These are phyloP conservation scores for Teunomyces lycoperdinae DNA, from an alignment of 805 yeast species.

Conservation along the genomic window DNA sequence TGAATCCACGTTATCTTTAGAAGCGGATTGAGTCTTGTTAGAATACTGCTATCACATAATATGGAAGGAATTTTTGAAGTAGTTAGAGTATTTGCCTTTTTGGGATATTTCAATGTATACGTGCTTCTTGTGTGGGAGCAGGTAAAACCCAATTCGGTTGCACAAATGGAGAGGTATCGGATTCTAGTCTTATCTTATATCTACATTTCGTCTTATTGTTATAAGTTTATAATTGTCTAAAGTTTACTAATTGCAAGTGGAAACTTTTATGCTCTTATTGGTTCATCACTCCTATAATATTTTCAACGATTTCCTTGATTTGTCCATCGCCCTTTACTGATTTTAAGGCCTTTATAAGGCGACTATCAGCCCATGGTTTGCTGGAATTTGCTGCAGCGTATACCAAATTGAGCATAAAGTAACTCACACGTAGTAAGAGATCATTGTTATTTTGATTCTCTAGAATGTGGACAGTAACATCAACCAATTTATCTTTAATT, in stretches of 20 bases:
- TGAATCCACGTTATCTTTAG: conserved; percentile 1
- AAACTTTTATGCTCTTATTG: background rate
- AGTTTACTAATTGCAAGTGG: too few relatives aligned
- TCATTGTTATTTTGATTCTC: conserved; percentile 22
- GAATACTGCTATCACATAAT: background rate
- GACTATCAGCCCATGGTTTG: background rate
- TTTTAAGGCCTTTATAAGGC: background rate
- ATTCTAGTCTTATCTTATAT: too few relatives aligned
- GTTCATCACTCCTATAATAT: conserved; percentile 12
- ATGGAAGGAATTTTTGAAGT: background rate
- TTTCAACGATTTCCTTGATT: conserved; percentile 12
- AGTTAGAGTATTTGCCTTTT: background rate
- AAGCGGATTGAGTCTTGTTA: conserved; percentile 4
- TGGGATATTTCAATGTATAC: background rate
- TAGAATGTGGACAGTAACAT: conserved; percentile 21
- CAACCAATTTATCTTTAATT: conserved; percentile 15
- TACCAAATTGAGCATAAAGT: conserved; percentile 19
- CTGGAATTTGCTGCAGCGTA: conserved; percentile 12
- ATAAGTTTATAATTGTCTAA: too few relatives aligned
- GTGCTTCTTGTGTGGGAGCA: background rate
- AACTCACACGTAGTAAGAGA: conserved; percentile 28
- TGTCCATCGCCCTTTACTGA: conserved; percentile 4
- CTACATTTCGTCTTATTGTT: too few relatives aligned
- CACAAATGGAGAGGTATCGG: background rate
- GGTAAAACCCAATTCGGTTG: background rate